Evolutionary conservation across 208 protist genomes (phyloP), one percentile per base, ranked within the genome.

Genomic region (Spongospora subterranea): DNA sequence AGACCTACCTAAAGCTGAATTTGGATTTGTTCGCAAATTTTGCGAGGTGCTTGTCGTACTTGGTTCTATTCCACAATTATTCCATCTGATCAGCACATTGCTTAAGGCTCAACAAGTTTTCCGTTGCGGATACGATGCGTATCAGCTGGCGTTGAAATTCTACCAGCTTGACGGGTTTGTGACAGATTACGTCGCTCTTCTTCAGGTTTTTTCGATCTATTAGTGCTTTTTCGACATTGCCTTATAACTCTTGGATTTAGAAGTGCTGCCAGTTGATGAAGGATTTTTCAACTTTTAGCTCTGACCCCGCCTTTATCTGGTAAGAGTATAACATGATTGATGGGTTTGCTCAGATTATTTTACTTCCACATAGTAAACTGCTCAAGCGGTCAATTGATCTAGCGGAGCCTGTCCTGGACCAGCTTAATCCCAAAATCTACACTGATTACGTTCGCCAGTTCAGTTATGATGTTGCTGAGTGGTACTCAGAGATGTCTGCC

Each of bases 361-460:
- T 60, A 6, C 17, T 82, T 43, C n/a, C n/a, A 43, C 35, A n/a
- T 43, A 82, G 71, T n/a, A 82, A 82, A 43, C n/a, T 82, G n/a
- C 40, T 40, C n/a, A 82, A 82, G n/a, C 71, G 71, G 35, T 17
- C 17, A 82, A 82, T 82, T 43, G 71, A 82, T 43, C 17, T 43
- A n/a, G 17, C 35, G 71, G 71, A 82, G n/a, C n/a, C 71, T 43
- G 71, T 82, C 6, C 6, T 35, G 6, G 35, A 17, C 35, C 6
- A 82, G n/a, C 35, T 82, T 6, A 82, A 82, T 43, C 71, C 71
- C 17, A 82, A 82, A n/a, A 43, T 82, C n/a, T 82, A 82, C 71
- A 82, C 71, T n/a, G 71, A 6, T 20, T 82, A 40, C 71, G 71
- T 82, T 13, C 71, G 71, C 71, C 71, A 82, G 35, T 45, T 82